Conservation (phyloP, 768 basidiomycete species). For the Suillus subalutaceus region DNA sequence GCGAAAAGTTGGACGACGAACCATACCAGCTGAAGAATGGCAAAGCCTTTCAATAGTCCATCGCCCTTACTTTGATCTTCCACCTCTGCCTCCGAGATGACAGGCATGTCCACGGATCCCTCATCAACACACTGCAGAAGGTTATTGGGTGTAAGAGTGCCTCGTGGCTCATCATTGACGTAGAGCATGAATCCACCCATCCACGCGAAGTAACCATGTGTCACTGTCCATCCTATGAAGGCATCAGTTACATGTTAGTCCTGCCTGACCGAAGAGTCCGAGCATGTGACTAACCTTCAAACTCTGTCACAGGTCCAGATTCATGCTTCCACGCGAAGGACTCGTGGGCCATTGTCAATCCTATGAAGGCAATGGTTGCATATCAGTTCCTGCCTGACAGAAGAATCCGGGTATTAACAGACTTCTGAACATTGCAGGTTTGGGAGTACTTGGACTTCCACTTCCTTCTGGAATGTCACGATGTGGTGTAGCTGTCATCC, state of each 20-base stretch:
- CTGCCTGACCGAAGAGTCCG: background rate
- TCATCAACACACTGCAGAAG: background rate
- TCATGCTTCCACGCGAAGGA: constrained; percentile 25
- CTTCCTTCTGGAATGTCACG: too few species aligned
- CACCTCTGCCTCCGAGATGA: constrained; percentile 1
- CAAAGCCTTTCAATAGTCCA: too few species aligned
- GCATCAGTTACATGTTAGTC: background rate
- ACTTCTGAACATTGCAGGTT: too few species aligned
- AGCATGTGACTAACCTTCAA: background rate
- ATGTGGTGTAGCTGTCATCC: too few species aligned
- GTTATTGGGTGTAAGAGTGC: constrained; percentile 6
- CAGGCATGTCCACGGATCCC: constrained; percentile 5
- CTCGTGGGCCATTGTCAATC: constrained; percentile 13
- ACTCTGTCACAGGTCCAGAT: background rate
- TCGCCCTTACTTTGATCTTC: too few species aligned
- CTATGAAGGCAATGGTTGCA: background rate
- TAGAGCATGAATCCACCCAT: constrained; percentile 28
- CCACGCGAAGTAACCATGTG: constrained; percentile 21
- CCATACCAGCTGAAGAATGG: too few species aligned
- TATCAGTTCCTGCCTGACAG: background rate
- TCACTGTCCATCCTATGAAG: constrained; percentile 10
- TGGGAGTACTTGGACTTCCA: too few species aligned
- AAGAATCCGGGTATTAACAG: too few species aligned
- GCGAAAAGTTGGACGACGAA: too few species aligned
- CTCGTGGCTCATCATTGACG: constrained; percentile 1